Percentiles rank a stretch among this genome's conserved stretches.
Conservation (phyloP, 305 asterid genomes). For the Vinca major region DNA sequence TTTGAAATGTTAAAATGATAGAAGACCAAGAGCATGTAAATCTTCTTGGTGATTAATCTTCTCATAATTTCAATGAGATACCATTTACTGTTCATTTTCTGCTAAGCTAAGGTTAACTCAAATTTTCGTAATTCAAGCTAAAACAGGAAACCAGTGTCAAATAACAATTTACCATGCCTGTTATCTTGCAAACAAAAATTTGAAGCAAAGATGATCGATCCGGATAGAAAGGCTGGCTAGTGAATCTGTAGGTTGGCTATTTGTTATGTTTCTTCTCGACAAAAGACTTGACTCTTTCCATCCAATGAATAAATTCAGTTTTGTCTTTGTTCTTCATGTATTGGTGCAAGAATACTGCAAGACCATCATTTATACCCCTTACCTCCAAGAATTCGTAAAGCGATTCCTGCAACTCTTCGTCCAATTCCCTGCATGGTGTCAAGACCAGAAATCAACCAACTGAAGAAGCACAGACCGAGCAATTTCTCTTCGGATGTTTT, state of each 20-base stretch:
- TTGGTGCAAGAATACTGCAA: constrained; percentile 57
- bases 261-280: constrained; percentile 37
- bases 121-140: not conserved
- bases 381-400: constrained; percentile 68
- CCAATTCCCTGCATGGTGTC: constrained; percentile 54
- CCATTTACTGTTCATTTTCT: not conserved
- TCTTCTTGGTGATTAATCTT: not conserved
- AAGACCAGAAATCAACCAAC: constrained; percentile 10
- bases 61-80: not conserved
- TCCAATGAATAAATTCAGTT: constrained; percentile 67
- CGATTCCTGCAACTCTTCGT: constrained; percentile 58
- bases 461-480: constrained; percentile 5
- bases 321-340: constrained; percentile 64
- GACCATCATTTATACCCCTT: constrained; percentile 63
- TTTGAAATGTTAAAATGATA: not conserved
- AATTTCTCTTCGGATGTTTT: not conserved
- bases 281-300: constrained; percentile 45
- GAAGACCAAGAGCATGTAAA: not conserved
- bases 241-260: not conserved
- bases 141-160: constrained; percentile 2
- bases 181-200: not conserved
- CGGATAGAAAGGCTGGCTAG: not conserved
- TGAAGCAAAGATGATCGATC: not conserved
- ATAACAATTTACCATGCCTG: not conserved
- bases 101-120: not conserved